A percentile compares a stretch with the other conserved stretches of the same genome.
Evolutionary conservation across 2,329 filamentous ascomycete species (phyloP).

Genomic region (Plenodomus lindquistii): DNA sequence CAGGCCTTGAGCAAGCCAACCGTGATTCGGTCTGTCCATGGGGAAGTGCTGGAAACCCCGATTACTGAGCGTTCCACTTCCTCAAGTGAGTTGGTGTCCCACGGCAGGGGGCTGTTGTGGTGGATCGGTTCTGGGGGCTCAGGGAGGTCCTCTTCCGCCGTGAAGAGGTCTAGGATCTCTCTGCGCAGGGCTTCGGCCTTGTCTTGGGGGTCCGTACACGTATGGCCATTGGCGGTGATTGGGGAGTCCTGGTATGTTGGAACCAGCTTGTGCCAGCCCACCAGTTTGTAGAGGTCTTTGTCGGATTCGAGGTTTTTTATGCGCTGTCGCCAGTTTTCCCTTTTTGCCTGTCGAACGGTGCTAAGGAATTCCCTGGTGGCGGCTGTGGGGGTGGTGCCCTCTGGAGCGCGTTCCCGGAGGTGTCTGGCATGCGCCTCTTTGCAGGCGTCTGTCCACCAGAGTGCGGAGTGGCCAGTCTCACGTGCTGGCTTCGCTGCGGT

Average conservation of each 20-base stretch:
- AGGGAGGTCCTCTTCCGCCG: background rate
- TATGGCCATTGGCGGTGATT: background rate
- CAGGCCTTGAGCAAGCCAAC: conserved; percentile 1
- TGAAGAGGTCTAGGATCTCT: conserved; percentile 4
- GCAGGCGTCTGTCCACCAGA: background rate
- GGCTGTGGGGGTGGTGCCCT: no score
- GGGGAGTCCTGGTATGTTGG: conserved; percentile 1
- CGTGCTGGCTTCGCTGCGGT: background rate
- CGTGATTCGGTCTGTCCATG: background rate
- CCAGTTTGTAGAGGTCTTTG: conserved; percentile 1
- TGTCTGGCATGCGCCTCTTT: background rate
- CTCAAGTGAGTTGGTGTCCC: conserved; percentile 1
- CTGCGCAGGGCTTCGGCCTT: conserved; percentile 4
- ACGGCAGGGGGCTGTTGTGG: background rate
- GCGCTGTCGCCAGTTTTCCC: background rate
- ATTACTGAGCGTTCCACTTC: conserved; percentile 1
- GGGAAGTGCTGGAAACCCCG: conserved; percentile 1
- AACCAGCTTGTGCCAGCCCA: conserved; percentile 6
- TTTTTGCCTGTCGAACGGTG: conserved; percentile 1
- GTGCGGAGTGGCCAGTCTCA: background rate
- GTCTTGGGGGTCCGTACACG: background rate
- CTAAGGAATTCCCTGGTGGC: background rate
- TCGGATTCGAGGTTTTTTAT: background rate
- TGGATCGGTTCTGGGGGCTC: background rate
- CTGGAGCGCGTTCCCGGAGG: no score